Evolutionary conservation across 768 basidiomycete genomes (phyloP).

Genomic region (Hemileccinum impolitum): DNA sequence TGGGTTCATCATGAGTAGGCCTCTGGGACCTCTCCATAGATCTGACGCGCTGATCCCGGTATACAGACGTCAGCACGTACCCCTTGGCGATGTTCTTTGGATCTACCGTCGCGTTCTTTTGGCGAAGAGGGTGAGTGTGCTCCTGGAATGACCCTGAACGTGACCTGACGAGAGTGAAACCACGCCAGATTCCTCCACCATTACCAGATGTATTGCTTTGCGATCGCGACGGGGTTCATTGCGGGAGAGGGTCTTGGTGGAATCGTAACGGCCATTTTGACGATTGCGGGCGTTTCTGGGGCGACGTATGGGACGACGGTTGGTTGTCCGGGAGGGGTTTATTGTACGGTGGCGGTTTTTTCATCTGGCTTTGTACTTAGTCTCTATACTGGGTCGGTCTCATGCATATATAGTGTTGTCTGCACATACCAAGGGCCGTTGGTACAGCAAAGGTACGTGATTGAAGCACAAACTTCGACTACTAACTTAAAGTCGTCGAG

Average conservation of each 20-base stretch:
- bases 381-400: too few relatives aligned
- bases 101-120: conserved; percentile 22
- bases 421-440: too few relatives aligned
- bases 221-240: conserved; percentile 38
- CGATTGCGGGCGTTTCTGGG: conserved; percentile 29
- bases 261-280: conserved; percentile 31
- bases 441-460: too few relatives aligned
- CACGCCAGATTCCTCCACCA: background rate
- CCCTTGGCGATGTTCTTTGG: conserved; percentile 24
- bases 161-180: background rate
- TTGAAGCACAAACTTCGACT: too few relatives aligned
- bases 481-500: too few relatives aligned
- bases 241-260: conserved; percentile 40
- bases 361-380: too few relatives aligned
- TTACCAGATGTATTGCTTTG: conserved; percentile 30
- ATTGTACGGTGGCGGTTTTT: conserved; percentile 11
- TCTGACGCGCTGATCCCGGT: background rate
- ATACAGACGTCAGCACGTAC: conserved; percentile 21
- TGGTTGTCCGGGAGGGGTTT: conserved; percentile 27
- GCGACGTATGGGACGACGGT: conserved; percentile 25
- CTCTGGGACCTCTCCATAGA: too few relatives aligned
- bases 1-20: conserved; percentile 16
- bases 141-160: background rate
- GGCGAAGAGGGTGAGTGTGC: conserved; percentile 8
- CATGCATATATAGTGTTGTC: too few relatives aligned